These are phyloP conservation scores for Aureobasidium sp. DNA, from an alignment of 2,329 filamentous ascomycete species.

Conservation along the genomic window DNA sequence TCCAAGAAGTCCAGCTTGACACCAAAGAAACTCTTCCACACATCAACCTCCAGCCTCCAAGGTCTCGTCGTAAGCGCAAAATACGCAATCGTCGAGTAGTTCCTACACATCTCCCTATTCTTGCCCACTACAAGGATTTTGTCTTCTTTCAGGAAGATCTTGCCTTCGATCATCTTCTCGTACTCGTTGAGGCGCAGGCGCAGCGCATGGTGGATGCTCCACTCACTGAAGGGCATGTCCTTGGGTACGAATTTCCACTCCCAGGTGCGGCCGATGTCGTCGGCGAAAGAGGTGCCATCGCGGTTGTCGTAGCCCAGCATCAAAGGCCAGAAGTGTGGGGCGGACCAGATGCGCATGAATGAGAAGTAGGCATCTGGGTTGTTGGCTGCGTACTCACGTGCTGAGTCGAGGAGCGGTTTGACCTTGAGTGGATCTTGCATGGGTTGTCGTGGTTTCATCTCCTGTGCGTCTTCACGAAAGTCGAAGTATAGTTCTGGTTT, in stretches of 20 bases:
- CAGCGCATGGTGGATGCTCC: conserved; percentile 37
- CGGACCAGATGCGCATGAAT: conserved; percentile 41
- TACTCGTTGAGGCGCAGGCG: conserved; percentile 28
- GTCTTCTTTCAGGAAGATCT: conserved; percentile 37
- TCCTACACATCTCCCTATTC: conserved; percentile 35
- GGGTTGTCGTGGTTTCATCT: conserved; percentile 21
- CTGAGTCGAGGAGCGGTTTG: conserved; percentile 28
- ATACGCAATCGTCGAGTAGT: conserved; percentile 34
- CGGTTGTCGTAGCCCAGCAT: conserved; percentile 37
- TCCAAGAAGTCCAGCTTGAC: conserved; percentile 41
- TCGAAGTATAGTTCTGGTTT: conserved; percentile 40
- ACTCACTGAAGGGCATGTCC: conserved; percentile 39
- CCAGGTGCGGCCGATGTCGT: conserved; percentile 39
- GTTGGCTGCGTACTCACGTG: conserved; percentile 25
- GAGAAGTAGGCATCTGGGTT: conserved; percentile 34
- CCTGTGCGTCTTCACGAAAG: conserved; percentile 26
- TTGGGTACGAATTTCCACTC: conserved; percentile 44
- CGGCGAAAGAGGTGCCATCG: conserved; percentile 33
- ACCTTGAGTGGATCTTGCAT: conserved; percentile 31
- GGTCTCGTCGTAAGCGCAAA: conserved; percentile 44
- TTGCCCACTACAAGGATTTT: conserved; percentile 41
- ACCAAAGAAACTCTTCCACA: conserved; percentile 46
- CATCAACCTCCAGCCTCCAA: conserved; percentile 45
- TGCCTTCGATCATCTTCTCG: conserved; percentile 28
- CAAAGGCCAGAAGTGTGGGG: conserved; percentile 44